Conservation (phyloP, 148 eudicot species). For the Persicaria maculosa region DNA sequence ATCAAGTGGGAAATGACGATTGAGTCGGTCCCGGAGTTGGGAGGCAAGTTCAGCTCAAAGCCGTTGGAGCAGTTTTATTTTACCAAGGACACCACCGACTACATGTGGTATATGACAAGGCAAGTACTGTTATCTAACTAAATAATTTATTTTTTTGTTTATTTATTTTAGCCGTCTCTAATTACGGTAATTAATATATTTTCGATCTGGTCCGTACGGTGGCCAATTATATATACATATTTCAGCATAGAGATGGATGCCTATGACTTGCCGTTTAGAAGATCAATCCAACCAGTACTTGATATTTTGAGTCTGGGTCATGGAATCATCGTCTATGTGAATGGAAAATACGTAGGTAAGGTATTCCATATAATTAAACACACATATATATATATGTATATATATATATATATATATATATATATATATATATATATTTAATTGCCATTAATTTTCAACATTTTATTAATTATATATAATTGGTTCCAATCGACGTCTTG, state of each 20-base stretch:
- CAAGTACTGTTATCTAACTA: background rate
- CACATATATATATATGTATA: too few species aligned
- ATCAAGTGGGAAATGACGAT: constrained; percentile 60
- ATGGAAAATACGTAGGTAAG: constrained; percentile 65
- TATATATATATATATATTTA: too few species aligned
- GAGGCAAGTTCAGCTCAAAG: constrained; percentile 10
- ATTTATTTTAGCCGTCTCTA: too few species aligned
- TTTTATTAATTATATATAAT: background rate
- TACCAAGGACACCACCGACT: constrained; percentile 58
- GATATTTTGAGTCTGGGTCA: constrained; percentile 64
- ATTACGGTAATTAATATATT: too few species aligned
- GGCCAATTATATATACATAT: too few species aligned
- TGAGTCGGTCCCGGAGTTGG: constrained; percentile 41
- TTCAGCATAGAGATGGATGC: constrained; percentile 45
- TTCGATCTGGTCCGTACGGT: too few species aligned
- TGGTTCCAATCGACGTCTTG: background rate
- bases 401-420: too few species aligned
- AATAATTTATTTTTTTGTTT: background rate
- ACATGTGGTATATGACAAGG: constrained; percentile 73
- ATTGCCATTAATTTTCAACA: background rate
- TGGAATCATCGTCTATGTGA: constrained; percentile 61
- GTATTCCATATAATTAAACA: background rate
- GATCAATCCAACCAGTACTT: constrained; percentile 49
- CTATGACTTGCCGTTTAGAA: constrained; percentile 57
- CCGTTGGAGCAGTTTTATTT: constrained; percentile 54